Conservation (phyloP, 2,329 filamentous ascomycete species). For the Fusarium pseudoanthophilum region DNA sequence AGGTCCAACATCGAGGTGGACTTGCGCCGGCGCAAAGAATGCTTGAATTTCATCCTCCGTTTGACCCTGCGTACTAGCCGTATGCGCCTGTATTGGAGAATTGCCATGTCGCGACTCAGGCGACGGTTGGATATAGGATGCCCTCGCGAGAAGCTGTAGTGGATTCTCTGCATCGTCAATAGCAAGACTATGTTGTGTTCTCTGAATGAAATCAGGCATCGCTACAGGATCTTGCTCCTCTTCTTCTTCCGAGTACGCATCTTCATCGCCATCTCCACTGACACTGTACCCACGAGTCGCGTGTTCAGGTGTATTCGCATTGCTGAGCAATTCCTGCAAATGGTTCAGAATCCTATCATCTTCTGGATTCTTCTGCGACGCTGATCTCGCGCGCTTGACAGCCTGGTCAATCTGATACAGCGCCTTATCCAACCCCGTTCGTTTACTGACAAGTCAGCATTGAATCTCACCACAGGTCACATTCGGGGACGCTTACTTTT, state of each 20-base stretch:
- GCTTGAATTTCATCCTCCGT: slow-evolving; percentile 63
- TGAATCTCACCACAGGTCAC: neutral
- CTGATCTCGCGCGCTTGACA: slow-evolving; percentile 64
- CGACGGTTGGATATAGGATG: slow-evolving; percentile 73
- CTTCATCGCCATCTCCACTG: slow-evolving; percentile 40
- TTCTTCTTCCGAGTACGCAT: slow-evolving; percentile 48
- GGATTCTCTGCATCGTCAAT: slow-evolving; percentile 81
- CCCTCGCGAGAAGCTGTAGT: slow-evolving; percentile 76
- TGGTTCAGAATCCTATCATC: slow-evolving; percentile 59
- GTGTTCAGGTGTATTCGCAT: slow-evolving; percentile 36
- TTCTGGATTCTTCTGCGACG: slow-evolving; percentile 54
- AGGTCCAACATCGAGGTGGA: slow-evolving; percentile 70
- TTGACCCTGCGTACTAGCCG: slow-evolving; percentile 35
- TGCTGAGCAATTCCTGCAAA: slow-evolving; percentile 54
- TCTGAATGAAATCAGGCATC: slow-evolving; percentile 44
- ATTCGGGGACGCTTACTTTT: slow-evolving; percentile 66
- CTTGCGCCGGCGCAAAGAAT: slow-evolving; percentile 74
- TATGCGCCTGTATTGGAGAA: slow-evolving; percentile 42
- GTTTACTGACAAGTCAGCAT: slow-evolving; percentile 64
- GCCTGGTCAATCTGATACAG: slow-evolving; percentile 80
- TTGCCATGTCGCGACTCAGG: slow-evolving; percentile 49
- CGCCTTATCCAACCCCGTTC: slow-evolving; percentile 78
- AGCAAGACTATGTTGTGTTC: slow-evolving; percentile 63
- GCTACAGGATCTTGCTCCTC: slow-evolving; percentile 43
- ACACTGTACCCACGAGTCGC: slow-evolving; percentile 29